phyloP scores from a whole-genome alignment of 2,329 filamentous ascomycete species.

The Trichoderma asperellum region DNA sequence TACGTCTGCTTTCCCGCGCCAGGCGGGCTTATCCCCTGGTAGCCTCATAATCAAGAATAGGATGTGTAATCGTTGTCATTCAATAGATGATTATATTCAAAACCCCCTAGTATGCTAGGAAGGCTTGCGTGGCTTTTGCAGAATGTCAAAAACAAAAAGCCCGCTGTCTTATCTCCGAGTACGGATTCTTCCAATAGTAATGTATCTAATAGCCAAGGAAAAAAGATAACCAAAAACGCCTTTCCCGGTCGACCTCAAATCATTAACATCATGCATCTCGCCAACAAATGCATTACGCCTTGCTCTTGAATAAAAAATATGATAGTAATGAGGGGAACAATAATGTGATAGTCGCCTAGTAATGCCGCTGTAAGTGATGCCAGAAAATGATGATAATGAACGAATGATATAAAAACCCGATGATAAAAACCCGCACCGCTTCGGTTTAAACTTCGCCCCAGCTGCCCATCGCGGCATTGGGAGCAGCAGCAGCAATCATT shows the following conservation, averaged over 20 bases:
- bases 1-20: constrained; percentile 5
- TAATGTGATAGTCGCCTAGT: constrained; percentile 19
- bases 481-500: constrained; percentile 65
- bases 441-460: constrained; percentile 72
- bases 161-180: background rate
- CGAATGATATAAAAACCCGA: background rate
- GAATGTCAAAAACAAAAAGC: background rate
- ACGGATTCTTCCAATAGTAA: background rate
- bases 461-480: constrained; percentile 68
- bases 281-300: constrained; percentile 22
- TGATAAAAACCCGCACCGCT: constrained; percentile 10
- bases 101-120: background rate
- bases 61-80: background rate
- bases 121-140: background rate
- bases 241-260: constrained; percentile 4
- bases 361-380: constrained; percentile 23
- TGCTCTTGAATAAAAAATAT: constrained; percentile 12
- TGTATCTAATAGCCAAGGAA: constrained; percentile 1
- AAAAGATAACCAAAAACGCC: background rate
- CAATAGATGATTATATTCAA: constrained; percentile 15
- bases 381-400: background rate
- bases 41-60: background rate
- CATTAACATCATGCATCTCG: constrained; percentile 14
- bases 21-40: background rate
- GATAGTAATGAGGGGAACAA: background rate